Conservation (phyloP, 2,329 filamentous ascomycete species). For the Gyromitra esculenta region DNA sequence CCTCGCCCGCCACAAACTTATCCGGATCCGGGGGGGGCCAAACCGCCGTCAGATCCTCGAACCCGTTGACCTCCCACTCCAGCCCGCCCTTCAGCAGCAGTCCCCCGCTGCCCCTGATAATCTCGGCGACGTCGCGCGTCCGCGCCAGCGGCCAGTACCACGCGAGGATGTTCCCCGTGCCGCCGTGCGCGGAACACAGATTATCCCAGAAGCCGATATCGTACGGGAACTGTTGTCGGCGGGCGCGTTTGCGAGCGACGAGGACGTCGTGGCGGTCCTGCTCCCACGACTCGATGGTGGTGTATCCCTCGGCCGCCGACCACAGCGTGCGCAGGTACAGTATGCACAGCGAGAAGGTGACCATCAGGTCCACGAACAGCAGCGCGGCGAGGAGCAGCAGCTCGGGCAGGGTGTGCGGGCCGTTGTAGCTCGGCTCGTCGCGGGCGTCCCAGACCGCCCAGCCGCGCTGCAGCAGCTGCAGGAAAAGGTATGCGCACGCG, state of each 20-base stretch:
- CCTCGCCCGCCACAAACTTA: slow-evolving; percentile 60
- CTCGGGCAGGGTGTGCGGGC: slow-evolving; percentile 68
- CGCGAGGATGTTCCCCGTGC: slow-evolving; percentile 67
- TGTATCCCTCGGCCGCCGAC: slow-evolving; percentile 72
- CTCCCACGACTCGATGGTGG: slow-evolving; percentile 84
- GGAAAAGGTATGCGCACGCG: slow-evolving; percentile 71
- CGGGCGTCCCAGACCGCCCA: slow-evolving; percentile 71
- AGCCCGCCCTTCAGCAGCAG: slow-evolving; percentile 61
- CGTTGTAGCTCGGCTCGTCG: slow-evolving; percentile 76
- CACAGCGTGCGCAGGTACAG: slow-evolving; percentile 65
- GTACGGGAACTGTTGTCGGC: slow-evolving; percentile 78
- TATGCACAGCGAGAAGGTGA: slow-evolving; percentile 71
- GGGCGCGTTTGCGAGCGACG: slow-evolving; percentile 62
- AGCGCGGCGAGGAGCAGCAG: slow-evolving; percentile 72
- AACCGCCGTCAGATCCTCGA: slow-evolving; percentile 71
- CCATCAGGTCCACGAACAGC: slow-evolving; percentile 68
- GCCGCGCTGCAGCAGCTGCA: slow-evolving; percentile 70
- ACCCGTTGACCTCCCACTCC: slow-evolving; percentile 78
- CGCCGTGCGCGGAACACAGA: slow-evolving; percentile 79
- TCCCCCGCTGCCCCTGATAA: slow-evolving; percentile 61
- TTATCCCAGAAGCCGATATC: slow-evolving; percentile 80
- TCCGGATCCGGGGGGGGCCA: slow-evolving; percentile 74
- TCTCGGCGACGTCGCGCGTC: slow-evolving; percentile 61
- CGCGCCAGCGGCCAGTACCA: slow-evolving; percentile 76
- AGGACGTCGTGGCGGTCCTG: slow-evolving; percentile 71